Evolutionary conservation across 352 stramenopile genomes (phyloP).

Genomic region (Phytophthora pseudosyringae): DNA sequence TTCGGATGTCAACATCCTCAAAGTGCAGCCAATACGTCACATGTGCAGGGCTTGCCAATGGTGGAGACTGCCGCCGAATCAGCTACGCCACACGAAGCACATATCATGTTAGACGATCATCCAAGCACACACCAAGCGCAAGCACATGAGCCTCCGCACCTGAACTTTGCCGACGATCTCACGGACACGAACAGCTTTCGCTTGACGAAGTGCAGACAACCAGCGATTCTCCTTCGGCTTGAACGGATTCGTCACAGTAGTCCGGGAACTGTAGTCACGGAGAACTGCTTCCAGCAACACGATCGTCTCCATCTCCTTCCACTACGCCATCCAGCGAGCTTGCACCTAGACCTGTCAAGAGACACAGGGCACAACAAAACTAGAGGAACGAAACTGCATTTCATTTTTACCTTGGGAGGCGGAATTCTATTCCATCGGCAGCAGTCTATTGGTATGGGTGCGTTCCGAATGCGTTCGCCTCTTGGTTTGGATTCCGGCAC

Average conservation of each 20-base stretch:
- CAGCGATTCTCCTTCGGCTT: slow-evolving; percentile 27
- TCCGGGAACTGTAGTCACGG: slow-evolving; percentile 28
- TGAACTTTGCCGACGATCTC: slow-evolving; percentile 29
- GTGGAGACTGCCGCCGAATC: slow-evolving; percentile 2
- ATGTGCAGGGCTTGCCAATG: background rate
- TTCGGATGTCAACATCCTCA: slow-evolving; percentile 54
- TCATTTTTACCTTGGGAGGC: slow-evolving; percentile 34
- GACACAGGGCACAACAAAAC: slow-evolving; percentile 13
- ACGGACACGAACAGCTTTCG: slow-evolving; percentile 11
- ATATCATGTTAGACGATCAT: slow-evolving; percentile 1
- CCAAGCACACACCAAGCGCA: background rate
- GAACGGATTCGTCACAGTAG: slow-evolving; percentile 35
- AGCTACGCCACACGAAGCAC: slow-evolving; percentile 17
- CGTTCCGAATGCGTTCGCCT: background rate
- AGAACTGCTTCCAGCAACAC: slow-evolving; percentile 43
- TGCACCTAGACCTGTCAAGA: slow-evolving; percentile 17
- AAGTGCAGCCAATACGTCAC: slow-evolving; percentile 62
- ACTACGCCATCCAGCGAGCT: slow-evolving; percentile 8
- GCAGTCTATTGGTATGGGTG: slow-evolving; percentile 20
- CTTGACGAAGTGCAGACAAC: slow-evolving; percentile 22
- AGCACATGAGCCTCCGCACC: slow-evolving; percentile 2
- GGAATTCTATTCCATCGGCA: background rate
- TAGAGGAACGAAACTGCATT: slow-evolving; percentile 30
- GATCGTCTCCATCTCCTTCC: slow-evolving; percentile 20
- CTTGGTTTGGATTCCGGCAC: slow-evolving; percentile 5